These are phyloP conservation scores for Iberis amara DNA, from an alignment of 441 rosid genomes.

Conservation along the genomic window DNA sequence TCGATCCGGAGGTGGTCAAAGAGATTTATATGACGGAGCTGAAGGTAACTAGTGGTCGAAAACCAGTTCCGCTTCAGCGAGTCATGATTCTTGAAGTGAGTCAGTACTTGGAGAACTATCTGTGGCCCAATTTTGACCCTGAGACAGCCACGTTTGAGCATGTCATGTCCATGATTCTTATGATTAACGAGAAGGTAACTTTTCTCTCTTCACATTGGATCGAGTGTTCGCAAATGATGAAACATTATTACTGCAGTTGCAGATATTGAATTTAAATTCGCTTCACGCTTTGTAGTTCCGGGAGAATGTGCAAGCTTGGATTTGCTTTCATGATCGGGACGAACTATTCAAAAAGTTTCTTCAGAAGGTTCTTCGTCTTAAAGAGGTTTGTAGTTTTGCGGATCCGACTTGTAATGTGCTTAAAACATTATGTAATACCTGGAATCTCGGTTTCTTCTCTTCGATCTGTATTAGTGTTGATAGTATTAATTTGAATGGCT, in stretches of 20 bases:
- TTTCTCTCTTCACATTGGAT: neutral
- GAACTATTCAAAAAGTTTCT: constrained; percentile 69
- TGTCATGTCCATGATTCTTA: constrained; percentile 94
- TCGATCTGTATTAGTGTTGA: neutral
- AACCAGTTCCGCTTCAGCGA: constrained; percentile 85
- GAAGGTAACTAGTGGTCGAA: constrained; percentile 61
- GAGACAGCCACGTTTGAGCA: constrained; percentile 84
- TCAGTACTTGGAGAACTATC: constrained; percentile 91
- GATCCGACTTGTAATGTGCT: constrained; percentile 11
- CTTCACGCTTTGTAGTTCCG: constrained; percentile 60
- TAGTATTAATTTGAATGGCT: neutral
- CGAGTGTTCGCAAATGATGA: neutral
- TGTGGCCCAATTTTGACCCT: constrained; percentile 89
- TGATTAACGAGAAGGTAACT: constrained; percentile 96
- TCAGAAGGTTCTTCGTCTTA: constrained; percentile 71
- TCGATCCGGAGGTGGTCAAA: constrained; percentile 72
- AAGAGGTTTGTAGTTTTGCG: constrained; percentile 59
- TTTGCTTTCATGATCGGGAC: constrained; percentile 78
- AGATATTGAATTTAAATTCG: neutral
- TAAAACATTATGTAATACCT: neutral
- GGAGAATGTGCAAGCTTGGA: constrained; percentile 98
- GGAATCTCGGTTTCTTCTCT: neutral
- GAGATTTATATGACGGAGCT: constrained; percentile 80
- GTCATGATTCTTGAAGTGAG: constrained; percentile 97
- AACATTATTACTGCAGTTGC: neutral